These are phyloP conservation scores for Colletotrichum sp. DNA, from an alignment of 2,329 filamentous ascomycete species.

Conservation along the genomic window DNA sequence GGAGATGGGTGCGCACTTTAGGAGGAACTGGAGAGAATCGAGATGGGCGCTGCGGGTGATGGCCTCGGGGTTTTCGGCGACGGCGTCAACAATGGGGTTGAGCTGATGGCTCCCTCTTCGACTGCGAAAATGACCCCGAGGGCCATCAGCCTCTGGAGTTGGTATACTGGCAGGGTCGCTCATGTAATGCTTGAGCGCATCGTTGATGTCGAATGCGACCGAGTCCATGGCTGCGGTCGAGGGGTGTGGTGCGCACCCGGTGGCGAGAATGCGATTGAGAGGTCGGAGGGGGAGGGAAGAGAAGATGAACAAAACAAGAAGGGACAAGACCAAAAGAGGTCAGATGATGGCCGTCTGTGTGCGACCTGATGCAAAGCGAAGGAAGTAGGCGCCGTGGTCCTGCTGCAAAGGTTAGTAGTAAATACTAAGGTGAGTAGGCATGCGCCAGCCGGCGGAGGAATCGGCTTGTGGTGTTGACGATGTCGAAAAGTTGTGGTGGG, in stretches of 20 bases:
- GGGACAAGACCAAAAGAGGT: background rate
- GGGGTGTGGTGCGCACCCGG: slow-evolving; percentile 12
- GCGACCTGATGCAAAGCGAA: background rate
- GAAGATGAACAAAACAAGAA: slow-evolving; percentile 1
- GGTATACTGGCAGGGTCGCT: slow-evolving; percentile 85
- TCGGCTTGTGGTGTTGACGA: slow-evolving; percentile 4
- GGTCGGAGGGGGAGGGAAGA: slow-evolving; percentile 5
- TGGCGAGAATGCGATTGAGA: slow-evolving; percentile 6
- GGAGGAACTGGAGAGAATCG: slow-evolving; percentile 91
- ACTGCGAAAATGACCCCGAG: too few species aligned
- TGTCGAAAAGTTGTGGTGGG: background rate
- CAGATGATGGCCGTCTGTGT: background rate
- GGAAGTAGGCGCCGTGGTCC: background rate
- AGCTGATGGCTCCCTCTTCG: too few species aligned
- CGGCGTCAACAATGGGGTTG: slow-evolving; percentile 89
- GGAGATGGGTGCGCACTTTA: slow-evolving; percentile 84
- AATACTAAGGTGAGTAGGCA: background rate
- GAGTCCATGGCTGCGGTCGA: slow-evolving; percentile 64
- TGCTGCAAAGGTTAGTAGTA: slow-evolving; percentile 1
- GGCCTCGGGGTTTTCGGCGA: slow-evolving; percentile 90
- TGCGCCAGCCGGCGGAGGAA: background rate
- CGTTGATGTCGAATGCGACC: slow-evolving; percentile 92
- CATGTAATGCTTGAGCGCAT: slow-evolving; percentile 95
- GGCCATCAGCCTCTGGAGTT: slow-evolving; percentile 86
- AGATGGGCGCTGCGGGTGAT: slow-evolving; percentile 80